Conservation (phyloP, 768 basidiomycete species). For the Auriscalpium microsporum region DNA sequence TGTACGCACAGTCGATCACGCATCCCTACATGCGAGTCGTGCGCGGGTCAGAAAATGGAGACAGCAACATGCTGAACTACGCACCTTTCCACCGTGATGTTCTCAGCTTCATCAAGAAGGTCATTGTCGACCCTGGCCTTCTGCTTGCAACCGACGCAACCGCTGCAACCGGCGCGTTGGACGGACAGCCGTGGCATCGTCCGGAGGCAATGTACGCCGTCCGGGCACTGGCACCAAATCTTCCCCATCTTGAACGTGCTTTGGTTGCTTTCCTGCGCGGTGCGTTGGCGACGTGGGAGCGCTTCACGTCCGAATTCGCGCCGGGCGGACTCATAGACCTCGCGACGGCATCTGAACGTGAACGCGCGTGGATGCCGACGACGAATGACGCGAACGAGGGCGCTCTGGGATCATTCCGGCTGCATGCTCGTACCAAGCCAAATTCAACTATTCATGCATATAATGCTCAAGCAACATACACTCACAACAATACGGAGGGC, state of each 20-base stretch:
- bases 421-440: background rate
- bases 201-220: slow-evolving; percentile 2
- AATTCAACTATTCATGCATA: background rate
- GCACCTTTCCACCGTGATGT: slow-evolving; percentile 16
- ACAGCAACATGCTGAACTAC: slow-evolving; percentile 21
- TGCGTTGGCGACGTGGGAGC: background rate
- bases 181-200: slow-evolving; percentile 9
- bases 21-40: slow-evolving; percentile 20
- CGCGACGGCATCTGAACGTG: background rate
- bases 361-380: slow-evolving; percentile 7
- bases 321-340: slow-evolving; percentile 8
- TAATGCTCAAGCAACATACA: background rate
- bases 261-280: slow-evolving; percentile 17
- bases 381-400: slow-evolving; percentile 20
- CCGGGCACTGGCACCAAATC: background rate
- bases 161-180: slow-evolving; percentile 4
- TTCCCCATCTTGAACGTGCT: background rate
- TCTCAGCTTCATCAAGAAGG: slow-evolving; percentile 6
- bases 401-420: slow-evolving; percentile 4
- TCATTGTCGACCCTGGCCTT: slow-evolving; percentile 10
- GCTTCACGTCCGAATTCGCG: slow-evolving; percentile 8
- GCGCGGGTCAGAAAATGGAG: slow-evolving; percentile 6
- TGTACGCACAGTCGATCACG: slow-evolving; percentile 18
- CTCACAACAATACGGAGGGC: background rate
- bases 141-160: slow-evolving; percentile 5